Evolutionary conservation across 352 stramenopile genomes (phyloP).

Genomic region (Phytophthora chlamydospora): DNA sequence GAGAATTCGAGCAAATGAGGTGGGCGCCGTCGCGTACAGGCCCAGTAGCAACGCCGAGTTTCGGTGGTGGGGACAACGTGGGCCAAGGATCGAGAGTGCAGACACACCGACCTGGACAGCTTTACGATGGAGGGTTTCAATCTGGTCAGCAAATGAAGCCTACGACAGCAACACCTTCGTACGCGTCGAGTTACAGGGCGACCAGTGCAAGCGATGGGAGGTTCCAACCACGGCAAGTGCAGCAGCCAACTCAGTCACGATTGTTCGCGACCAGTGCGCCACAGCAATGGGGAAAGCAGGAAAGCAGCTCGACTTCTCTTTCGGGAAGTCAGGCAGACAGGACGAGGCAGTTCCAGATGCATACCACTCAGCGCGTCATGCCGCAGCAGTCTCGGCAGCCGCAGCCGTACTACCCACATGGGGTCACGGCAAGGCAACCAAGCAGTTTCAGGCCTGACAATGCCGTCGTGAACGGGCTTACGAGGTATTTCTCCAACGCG

Average conservation of each 20-base stretch:
- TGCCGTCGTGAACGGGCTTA: slow-evolving; percentile 17
- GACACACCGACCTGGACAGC: slow-evolving; percentile 1
- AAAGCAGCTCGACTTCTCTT: slow-evolving; percentile 4
- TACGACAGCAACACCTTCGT: slow-evolving; percentile 1
- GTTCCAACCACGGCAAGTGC: slow-evolving; percentile 20
- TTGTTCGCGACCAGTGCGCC: slow-evolving; percentile 7
- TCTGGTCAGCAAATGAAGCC: slow-evolving; percentile 3
- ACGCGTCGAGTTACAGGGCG: slow-evolving; percentile 4
- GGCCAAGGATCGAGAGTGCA: slow-evolving; percentile 1
- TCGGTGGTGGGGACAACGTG: background rate
- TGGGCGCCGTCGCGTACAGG: slow-evolving; percentile 10
- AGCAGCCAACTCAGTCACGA: slow-evolving; percentile 13
- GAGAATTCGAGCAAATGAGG: slow-evolving; percentile 3
- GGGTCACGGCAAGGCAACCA: background rate
- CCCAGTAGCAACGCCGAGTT: background rate
- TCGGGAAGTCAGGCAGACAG: slow-evolving; percentile 7
- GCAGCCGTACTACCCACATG: slow-evolving; percentile 12
- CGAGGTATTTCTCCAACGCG: slow-evolving; percentile 17
- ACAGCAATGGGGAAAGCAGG: slow-evolving; percentile 13
- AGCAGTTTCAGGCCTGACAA: slow-evolving; percentile 12
- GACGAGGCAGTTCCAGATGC: slow-evolving; percentile 6
- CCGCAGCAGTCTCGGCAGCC: slow-evolving; percentile 17
- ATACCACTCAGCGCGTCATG: slow-evolving; percentile 6
- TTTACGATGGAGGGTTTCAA: slow-evolving; percentile 1
- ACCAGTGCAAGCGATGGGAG: slow-evolving; percentile 10